phyloP scores from a whole-genome alignment of 345 rosid genomes.

The Crucihimalaya himalaica region DNA sequence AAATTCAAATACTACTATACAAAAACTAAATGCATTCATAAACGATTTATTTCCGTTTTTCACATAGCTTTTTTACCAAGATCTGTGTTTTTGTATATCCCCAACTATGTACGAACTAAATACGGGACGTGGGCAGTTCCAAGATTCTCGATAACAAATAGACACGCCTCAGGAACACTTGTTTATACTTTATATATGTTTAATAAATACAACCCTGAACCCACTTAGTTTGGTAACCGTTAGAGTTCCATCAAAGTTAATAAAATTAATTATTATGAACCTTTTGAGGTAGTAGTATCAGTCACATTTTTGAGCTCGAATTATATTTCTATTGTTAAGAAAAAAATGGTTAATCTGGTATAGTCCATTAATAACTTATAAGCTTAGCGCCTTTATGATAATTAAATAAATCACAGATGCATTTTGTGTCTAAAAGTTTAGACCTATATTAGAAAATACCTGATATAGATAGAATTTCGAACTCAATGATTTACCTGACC shows the following conservation, averaged over 20 bases:
- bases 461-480: background rate
- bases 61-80: background rate
- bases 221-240: slow-evolving; percentile 36
- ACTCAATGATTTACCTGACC: slow-evolving; percentile 9
- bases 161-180: slow-evolving; percentile 10
- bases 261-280: slow-evolving; percentile 4
- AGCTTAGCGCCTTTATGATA: background rate
- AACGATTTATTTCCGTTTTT: background rate
- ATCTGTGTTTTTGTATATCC: background rate
- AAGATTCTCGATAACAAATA: slow-evolving; percentile 14
- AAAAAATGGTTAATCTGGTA: background rate
- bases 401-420: background rate
- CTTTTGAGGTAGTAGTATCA: background rate
- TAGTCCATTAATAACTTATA: background rate
- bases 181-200: slow-evolving; percentile 18
- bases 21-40: slow-evolving; percentile 11
- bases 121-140: slow-evolving; percentile 10
- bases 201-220: slow-evolving; percentile 2
- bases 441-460: background rate
- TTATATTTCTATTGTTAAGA: background rate
- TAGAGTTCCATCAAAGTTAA: slow-evolving; percentile 14
- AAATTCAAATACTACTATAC: slow-evolving; percentile 2
- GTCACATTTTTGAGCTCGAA: background rate
- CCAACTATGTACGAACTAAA: background rate
- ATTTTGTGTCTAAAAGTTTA: background rate